Evolutionary conservation across 345 rosid species (phyloP).

Genomic region (Lepidium aucheri): DNA sequence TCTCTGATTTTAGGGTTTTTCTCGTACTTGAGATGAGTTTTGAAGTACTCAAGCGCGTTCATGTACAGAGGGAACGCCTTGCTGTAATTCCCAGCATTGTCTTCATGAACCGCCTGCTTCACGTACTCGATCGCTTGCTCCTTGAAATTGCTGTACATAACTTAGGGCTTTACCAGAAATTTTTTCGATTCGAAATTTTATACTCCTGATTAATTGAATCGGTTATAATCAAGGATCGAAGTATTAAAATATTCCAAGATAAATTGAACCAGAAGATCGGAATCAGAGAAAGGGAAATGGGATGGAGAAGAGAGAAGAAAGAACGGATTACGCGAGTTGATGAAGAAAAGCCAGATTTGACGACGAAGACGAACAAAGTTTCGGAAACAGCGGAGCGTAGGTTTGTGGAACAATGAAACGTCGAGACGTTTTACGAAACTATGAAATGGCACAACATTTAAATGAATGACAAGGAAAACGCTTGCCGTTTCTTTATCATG

Average conservation of each 20-base stretch:
- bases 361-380: slow-evolving; percentile 14
- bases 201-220: neutral
- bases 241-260: neutral
- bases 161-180: slow-evolving; percentile 18
- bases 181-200: neutral
- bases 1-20: slow-evolving; percentile 85
- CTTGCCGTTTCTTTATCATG: slow-evolving; percentile 6
- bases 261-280: neutral
- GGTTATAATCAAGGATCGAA: neutral
- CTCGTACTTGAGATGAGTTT: slow-evolving; percentile 92
- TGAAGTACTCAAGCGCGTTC: slow-evolving; percentile 96
- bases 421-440: neutral
- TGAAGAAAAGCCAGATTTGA: slow-evolving; percentile 18
- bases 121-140: slow-evolving; percentile 95
- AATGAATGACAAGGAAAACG: neutral
- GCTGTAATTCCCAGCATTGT: slow-evolving; percentile 81
- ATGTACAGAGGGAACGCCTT: slow-evolving; percentile 83
- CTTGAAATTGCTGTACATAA: slow-evolving; percentile 93
- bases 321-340: neutral
- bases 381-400: slow-evolving; percentile 7
- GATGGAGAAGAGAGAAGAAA: neutral
- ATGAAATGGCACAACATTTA: neutral
- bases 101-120: slow-evolving; percentile 83
- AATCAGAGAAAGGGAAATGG: neutral
- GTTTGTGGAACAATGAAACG: neutral